Conservation (phyloP, 805 yeast genomes). For the Lipomyces spencermartinsiae region DNA sequence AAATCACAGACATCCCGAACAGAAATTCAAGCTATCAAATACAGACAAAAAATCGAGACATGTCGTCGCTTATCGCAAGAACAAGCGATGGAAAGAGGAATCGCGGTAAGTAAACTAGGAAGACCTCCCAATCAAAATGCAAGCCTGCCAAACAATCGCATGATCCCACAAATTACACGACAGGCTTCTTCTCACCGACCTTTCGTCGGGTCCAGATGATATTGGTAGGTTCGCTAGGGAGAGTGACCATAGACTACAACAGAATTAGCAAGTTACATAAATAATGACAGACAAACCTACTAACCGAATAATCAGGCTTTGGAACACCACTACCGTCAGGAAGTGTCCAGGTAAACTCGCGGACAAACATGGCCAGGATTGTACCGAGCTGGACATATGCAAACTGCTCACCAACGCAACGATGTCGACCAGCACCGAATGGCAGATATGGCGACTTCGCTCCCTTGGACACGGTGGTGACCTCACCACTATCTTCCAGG, state of each 20-base stretch:
- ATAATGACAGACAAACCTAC: neutral
- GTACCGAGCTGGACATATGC: constrained; percentile 94
- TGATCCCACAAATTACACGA: neutral
- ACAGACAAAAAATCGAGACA: neutral
- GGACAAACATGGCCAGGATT: constrained; percentile 73
- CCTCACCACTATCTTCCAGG: constrained; percentile 64
- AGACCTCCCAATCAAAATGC: neutral
- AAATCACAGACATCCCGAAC: neutral
- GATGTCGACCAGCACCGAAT: constrained; percentile 99
- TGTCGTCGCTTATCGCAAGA: neutral
- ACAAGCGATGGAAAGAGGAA: neutral
- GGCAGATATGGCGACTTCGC: constrained; percentile 95
- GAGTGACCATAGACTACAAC: constrained; percentile 89
- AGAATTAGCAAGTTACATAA: constrained; percentile 55
- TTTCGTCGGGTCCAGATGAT: constrained; percentile 42
- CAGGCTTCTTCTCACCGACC: constrained; percentile 23
- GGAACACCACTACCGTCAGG: constrained; percentile 52
- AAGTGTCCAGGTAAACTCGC: constrained; percentile 77
- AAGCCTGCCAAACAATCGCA: neutral
- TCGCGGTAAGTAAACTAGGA: neutral
- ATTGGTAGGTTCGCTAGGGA: constrained; percentile 72
- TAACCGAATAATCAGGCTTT: constrained; percentile 40
- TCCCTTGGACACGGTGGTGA: constrained; percentile 80
- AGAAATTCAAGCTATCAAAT: neutral
- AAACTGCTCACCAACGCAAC: constrained; percentile 99